Conservation (phyloP, 1,284 basidiomycete genomes). For the Baeospora myosura region DNA sequence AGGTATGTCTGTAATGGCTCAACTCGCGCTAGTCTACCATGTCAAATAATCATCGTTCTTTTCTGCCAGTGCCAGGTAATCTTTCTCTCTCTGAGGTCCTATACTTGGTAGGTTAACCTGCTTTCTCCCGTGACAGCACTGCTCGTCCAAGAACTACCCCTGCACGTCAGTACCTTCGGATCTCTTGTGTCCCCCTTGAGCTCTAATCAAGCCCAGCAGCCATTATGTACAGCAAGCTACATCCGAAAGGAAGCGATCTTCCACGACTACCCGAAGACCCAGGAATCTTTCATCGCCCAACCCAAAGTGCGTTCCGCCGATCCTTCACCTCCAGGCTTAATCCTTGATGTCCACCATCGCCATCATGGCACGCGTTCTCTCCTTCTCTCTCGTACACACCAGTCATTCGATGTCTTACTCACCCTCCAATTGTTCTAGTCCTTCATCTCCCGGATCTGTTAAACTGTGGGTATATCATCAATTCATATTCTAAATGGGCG, state of each 20-base stretch:
- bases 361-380: conserved; percentile 2
- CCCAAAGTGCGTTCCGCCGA: conserved; percentile 32
- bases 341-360: too few relatives aligned
- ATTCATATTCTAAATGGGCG: too few relatives aligned
- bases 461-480: conserved; percentile 29
- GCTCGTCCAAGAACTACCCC: conserved; percentile 71
- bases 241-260: conserved; percentile 68
- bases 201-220: conserved; percentile 30
- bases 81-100: conserved; percentile 7
- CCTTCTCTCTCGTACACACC: not conserved
- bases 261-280: conserved; percentile 49
- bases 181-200: conserved; percentile 10
- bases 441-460: conserved; percentile 22
- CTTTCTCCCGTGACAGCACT: conserved; percentile 46
- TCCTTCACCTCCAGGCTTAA: too few relatives aligned
- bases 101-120: conserved; percentile 2
- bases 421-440: not conserved
- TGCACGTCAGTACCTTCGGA: conserved; percentile 61
- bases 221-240: conserved; percentile 76
- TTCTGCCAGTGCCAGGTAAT: not conserved
- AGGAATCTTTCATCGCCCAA: conserved; percentile 45
- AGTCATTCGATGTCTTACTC: too few relatives aligned
- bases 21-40: conserved; percentile 31
- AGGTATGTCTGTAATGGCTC: conserved; percentile 39
- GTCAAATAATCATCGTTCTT: conserved; percentile 43